Conservation (phyloP, 768 basidiomycete genomes). For the Termitomyces sp. region DNA sequence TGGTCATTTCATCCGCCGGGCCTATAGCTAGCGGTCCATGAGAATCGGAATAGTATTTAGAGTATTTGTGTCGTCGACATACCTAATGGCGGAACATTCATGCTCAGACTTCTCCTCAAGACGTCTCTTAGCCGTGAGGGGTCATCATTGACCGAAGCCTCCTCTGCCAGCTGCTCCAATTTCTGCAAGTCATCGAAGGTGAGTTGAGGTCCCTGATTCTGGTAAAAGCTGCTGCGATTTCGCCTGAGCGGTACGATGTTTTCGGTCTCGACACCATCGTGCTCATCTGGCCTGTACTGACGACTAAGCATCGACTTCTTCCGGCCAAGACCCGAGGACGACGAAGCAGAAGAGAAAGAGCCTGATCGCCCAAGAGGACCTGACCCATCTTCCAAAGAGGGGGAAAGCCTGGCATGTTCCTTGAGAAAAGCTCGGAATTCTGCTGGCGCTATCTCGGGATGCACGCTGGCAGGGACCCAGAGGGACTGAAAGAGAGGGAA, state of each 20-base stretch:
- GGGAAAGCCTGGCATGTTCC: constrained; percentile 73
- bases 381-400: constrained; percentile 44
- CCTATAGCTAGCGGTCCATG: constrained; percentile 46
- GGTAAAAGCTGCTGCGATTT: constrained; percentile 63
- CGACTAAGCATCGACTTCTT: constrained; percentile 93
- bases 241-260: constrained; percentile 61
- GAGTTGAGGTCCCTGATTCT: constrained; percentile 73
- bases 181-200: constrained; percentile 93
- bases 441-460: constrained; percentile 95
- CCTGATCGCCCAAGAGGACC: constrained; percentile 32
- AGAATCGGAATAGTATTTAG: constrained; percentile 10
- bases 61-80: constrained; percentile 29
- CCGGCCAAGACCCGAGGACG: constrained; percentile 56
- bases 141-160: constrained; percentile 79
- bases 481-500: constrained; percentile 65
- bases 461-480: constrained; percentile 96
- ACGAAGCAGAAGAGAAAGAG: constrained; percentile 34
- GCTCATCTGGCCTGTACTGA: constrained; percentile 81
- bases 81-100: constrained; percentile 85
- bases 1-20: constrained; percentile 61
- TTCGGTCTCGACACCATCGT: constrained; percentile 71
- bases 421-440: constrained; percentile 95
- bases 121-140: constrained; percentile 73
- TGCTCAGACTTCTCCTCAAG: constrained; percentile 80
- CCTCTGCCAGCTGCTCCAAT: constrained; percentile 89